Evolutionary conservation across 2,329 filamentous ascomycete species (phyloP), one percentile per base, ranked within the genome.

Genomic region (Colletotrichum cordylinicola): DNA sequence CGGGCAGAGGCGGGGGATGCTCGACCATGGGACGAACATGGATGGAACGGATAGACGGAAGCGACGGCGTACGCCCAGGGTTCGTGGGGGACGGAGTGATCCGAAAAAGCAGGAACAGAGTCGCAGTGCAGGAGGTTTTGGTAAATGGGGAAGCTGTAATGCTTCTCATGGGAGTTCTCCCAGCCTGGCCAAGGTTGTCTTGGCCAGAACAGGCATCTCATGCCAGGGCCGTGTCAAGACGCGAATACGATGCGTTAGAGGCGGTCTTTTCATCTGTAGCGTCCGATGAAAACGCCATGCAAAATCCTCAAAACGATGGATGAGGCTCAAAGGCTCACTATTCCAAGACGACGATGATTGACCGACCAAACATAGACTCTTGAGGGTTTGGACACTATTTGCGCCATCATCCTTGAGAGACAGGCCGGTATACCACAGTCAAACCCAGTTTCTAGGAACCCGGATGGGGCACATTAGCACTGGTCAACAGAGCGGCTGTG

Each of bases 31-130:
- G 55, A 55, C 56, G 24, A 21, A 21, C 43, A 13, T 24, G 39
- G 24, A 64, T 43, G 31, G 39, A 58, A 18, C 71, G 66, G 43
- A 68, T 69, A 43, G n/a, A 24, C 66, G 56, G 56, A 31, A 62
- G 39, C 29, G 58, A 56, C 66, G 39, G 56, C 21, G 18, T 43
- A 31, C 21, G 27, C 61, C 15, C 8, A 5, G 31, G 31, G 33
- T 66, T 29, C 18, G 16, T 66, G 52, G 61, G 24, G 16, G 9
- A 71, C 35, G 72, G 29, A 37, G 60, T n/a, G 60, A 48, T 66
- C 73, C 21, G 56, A 73, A 75, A 13, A 58, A 64, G 64, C 73
- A 75, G 73, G 64, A 61, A 64, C 43, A 29, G 27, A 15, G 69
- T 72, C 27, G 9, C 69, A 31, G 48, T 67, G 62, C 64, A 55